Conservation (phyloP, 352 stramenopile genomes). For the Pythium chondricola region DNA sequence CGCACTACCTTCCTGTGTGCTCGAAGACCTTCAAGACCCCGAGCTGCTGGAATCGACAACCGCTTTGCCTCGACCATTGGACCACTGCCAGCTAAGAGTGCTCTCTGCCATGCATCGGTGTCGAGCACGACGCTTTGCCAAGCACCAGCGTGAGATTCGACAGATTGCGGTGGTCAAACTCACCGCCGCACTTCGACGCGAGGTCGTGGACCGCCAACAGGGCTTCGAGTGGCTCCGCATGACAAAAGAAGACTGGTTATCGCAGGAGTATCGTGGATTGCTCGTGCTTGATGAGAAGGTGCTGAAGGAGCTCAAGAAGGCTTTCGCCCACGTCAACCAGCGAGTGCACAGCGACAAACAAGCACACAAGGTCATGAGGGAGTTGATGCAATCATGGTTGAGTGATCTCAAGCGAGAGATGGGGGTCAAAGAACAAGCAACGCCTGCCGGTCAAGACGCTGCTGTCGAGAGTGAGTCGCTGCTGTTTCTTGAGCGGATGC, state of each 20-base stretch:
- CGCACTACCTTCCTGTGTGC: no score
- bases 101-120: constrained; percentile 13
- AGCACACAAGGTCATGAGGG: no score
- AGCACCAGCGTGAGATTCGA: no score
- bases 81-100: no score
- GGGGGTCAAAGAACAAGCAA: constrained; percentile 7
- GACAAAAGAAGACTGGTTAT: constrained; percentile 38
- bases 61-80: no score
- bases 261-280: constrained; percentile 33
- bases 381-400: no score
- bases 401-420: constrained; percentile 13
- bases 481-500: no score
- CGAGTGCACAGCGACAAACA: constrained; percentile 7
- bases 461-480: no score
- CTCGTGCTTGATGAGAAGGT: constrained; percentile 35
- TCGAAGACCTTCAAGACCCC: no score
- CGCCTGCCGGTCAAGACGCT: background rate
- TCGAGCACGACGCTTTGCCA: constrained; percentile 26
- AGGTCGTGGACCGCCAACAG: background rate
- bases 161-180: no score
- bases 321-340: constrained; percentile 3
- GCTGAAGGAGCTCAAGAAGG: constrained; percentile 20
- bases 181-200: no score
- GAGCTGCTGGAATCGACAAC: no score
- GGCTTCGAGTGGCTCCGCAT: constrained; percentile 45